Evolutionary conservation across 768 basidiomycete genomes (phyloP), one percentile per base, ranked within the genome.

Genomic region (Russula vinacea): DNA sequence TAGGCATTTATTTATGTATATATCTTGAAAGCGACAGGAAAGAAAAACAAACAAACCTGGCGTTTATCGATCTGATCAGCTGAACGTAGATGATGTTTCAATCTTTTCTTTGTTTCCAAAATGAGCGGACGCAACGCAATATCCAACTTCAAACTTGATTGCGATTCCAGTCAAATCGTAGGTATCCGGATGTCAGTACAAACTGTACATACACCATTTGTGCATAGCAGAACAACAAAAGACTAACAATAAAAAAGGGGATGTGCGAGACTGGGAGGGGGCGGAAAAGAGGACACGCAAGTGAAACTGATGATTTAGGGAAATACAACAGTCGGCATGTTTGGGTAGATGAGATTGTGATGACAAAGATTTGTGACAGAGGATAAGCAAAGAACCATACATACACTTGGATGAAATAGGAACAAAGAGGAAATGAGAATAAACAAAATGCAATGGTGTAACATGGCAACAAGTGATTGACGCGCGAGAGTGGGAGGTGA

Each of bases 171-270:
- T 45, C n/a, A 47, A 47, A 39, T 47, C 11, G 32, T 4, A 58
- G 56, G 56, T 58, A 47, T 58, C 56, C 44, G 14, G 32, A 32
- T 56, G 29, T 59, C 51, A 60, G 37, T 45, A 50, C 40, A 55
- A 52, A 54, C 42, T 11, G 58, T 60, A 64, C 63, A 64, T 50
- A 60, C 63, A 33, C 45, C 35, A 10, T 55, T 60, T 49, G 47
- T 49, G 52, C 45, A 50, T 44, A 64, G 44, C 44, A 59, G 29
- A 55, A 53, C 60, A 44, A 54, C 29, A 51, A 62, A 62, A 37
- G 33, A 59, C 44, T 29, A 59, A 42, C 52, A 58, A 54, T 26
- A 53, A 55, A 37, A 22, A 22, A 29, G 33, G 39, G 40, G 17
- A 42, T 33, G 9, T 39, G 29, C 45, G 42, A 8, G 42, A 42